Percentiles rank a stretch among this genome's conserved stretches.
phyloP scores from a whole-genome alignment of 1,139 yeast species.

The Candida smagusa region DNA sequence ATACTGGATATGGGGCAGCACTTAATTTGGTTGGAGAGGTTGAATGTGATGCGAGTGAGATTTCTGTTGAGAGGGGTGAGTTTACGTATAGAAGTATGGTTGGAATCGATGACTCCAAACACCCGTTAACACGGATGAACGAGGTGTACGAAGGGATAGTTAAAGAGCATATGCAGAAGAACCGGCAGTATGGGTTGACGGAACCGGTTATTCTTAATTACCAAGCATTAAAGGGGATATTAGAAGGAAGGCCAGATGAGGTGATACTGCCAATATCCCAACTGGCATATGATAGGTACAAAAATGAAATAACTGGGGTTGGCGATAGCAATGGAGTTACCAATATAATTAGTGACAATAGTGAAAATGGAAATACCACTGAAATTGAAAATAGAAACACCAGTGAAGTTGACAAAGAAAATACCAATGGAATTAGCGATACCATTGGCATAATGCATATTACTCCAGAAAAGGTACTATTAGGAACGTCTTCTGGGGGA shows the following conservation, averaged over 20 bases:
- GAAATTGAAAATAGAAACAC: too few relatives aligned
- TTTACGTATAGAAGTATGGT: slow-evolving; percentile 19
- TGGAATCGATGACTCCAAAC: slow-evolving; percentile 18
- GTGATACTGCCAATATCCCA: slow-evolving; percentile 17
- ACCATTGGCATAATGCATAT: slow-evolving; percentile 32
- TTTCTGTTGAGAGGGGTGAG: slow-evolving; percentile 11
- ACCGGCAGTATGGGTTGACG: slow-evolving; percentile 20
- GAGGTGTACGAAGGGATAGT: slow-evolving; percentile 17
- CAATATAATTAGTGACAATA: background rate
- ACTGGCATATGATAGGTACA: slow-evolving; percentile 13
- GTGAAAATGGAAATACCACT: slow-evolving; percentile 29
- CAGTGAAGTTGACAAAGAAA: too few relatives aligned
- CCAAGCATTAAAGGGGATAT: slow-evolving; percentile 4
- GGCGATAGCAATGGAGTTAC: background rate
- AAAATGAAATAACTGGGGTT: slow-evolving; percentile 4
- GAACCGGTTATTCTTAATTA: slow-evolving; percentile 25
- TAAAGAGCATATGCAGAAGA: slow-evolving; percentile 9
- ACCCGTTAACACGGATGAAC: slow-evolving; percentile 24
- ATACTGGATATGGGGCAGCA: slow-evolving; percentile 58
- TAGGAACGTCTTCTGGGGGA: slow-evolving; percentile 53
- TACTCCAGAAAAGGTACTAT: slow-evolving; percentile 12
- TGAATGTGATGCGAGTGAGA: slow-evolving; percentile 46
- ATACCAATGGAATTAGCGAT: slow-evolving; percentile 20
- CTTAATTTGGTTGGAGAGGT: slow-evolving; percentile 45
- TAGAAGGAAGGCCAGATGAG: slow-evolving; percentile 1